Conservation (phyloP, 2,329 filamentous ascomycete genomes). For the Pseudogymnoascus sp. region DNA sequence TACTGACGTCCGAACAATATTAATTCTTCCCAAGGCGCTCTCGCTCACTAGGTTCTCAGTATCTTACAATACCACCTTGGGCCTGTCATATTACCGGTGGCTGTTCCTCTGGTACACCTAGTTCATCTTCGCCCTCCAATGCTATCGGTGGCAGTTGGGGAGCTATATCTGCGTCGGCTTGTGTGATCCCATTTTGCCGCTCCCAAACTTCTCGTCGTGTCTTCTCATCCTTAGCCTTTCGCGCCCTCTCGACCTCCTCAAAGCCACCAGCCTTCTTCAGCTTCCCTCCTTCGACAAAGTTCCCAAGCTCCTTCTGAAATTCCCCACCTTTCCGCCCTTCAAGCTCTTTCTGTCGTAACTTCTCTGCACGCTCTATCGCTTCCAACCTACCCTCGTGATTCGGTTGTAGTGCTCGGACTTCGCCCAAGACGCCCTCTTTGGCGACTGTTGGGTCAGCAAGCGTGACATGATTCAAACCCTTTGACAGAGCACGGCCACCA, state of each 20-base stretch:
- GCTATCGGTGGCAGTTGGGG: not conserved
- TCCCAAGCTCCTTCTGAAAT: conserved; percentile 75
- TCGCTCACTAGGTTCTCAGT: not conserved
- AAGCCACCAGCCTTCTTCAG: conserved; percentile 94
- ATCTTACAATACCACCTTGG: not conserved
- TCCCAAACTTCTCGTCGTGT: conserved; percentile 74
- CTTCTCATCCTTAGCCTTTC: conserved; percentile 77
- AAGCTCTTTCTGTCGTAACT: conserved; percentile 79
- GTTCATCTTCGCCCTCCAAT: conserved; percentile 7
- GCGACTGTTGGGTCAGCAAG: conserved; percentile 64
- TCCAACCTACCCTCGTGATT: conserved; percentile 91
- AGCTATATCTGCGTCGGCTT: conserved; percentile 10
- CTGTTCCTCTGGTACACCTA: not conserved
- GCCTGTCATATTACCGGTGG: not conserved
- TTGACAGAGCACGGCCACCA: conserved; percentile 50
- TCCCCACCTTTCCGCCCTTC: conserved; percentile 60
- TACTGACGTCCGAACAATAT: conserved; percentile 2
- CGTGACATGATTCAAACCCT: conserved; percentile 44
- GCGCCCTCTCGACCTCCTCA: conserved; percentile 81
- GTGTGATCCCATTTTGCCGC: conserved; percentile 44
- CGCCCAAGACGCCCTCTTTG: conserved; percentile 84
- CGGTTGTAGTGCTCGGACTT: conserved; percentile 85
- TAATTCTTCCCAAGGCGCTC: not conserved
- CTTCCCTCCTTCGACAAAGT: conserved; percentile 81
- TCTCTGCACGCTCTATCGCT: conserved; percentile 95